Base-by-base conservation (phyloP, 345 rosid genomes). In the Geranium rotundifolium region DNA sequence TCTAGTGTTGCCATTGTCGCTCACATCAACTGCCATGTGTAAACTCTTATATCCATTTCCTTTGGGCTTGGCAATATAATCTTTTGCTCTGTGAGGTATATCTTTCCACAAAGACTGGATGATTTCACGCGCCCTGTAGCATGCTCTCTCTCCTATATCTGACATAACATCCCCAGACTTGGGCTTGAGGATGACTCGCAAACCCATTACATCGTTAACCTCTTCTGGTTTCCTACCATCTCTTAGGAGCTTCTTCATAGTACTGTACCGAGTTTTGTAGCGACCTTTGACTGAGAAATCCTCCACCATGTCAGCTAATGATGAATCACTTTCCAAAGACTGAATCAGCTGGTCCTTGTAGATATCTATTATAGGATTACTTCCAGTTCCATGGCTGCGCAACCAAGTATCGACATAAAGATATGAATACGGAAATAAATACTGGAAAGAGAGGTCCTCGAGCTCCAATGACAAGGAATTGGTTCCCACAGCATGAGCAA, bases 21-120 rank as follows among this genome's bases (percentile, higher is more conserved):
- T 89, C 49, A 82, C 87, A 69, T 92, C 91, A 70, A 89, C 93
- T 7, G 95, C 96, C 98, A 92, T 85, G 64, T 92, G 98, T 56
- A 89, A 78, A 65, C 98, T 92, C 76, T 72, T 80, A 77, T 89
- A 92, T 17, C 98, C 96, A 69, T 89, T 92, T 27, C 66, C 76
- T 75, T 89, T 92, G 0, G 98, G 98, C 76, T 70, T 63, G 57
- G 85, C 80, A 56, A 89, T 87, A 66, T 92, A 92, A 71, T 92
- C 96, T 76, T 92, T 92, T 1, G 88, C 77, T 76, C 95, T 82
- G 67, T 77, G 79, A 13, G 91, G 90, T 30, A 89, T 81, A 72
- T 87, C 98, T 39, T 82, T 84, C 98, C 98, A 92, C 60, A 92
- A 13, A 29, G 83, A 73, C 63, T 49, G 79, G 59, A 89, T 67